Evolutionary conservation across 108 stramenopile genomes (phyloP).

Genomic region (Nitzschia inconspicua): DNA sequence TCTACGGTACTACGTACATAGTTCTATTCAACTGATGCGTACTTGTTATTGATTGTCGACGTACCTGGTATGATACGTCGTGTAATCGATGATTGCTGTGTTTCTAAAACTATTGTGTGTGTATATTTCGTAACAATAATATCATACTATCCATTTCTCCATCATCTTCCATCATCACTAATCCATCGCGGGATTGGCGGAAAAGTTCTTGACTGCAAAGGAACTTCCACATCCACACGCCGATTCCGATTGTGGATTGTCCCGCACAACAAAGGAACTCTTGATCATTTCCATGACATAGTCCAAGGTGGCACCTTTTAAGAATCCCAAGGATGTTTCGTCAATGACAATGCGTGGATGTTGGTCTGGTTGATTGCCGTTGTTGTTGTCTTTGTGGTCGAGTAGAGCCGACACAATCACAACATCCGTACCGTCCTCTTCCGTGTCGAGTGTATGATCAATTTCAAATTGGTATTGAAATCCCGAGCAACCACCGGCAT

Average conservation of each 20-base stretch:
- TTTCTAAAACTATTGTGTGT: not conserved
- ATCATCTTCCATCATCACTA: conserved; percentile 14
- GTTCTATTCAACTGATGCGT: not conserved
- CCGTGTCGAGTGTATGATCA: conserved; percentile 49
- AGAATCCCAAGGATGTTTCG: conserved; percentile 69
- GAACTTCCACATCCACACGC: conserved; percentile 97
- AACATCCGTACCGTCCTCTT: conserved; percentile 60
- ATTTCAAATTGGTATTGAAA: conserved; percentile 87
- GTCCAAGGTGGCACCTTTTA: conserved; percentile 91
- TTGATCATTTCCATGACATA: conserved; percentile 96
- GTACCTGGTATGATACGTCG: not conserved
- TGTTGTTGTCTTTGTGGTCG: not conserved
- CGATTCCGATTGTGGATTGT: conserved; percentile 94
- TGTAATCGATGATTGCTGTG: not conserved
- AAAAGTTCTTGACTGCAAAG: conserved; percentile 96
- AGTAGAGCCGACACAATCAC: conserved; percentile 21
- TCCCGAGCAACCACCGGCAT: conserved; percentile 88
- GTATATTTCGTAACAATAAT: not conserved
- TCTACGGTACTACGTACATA: not conserved
- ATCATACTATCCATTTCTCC: not conserved
- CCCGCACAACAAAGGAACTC: conserved; percentile 88
- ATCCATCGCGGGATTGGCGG: conserved; percentile 81
- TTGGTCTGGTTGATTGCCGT: conserved; percentile 7
- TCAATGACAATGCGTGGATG: conserved; percentile 64
- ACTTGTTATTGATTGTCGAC: not conserved